Evolutionary conservation across 163 green algal genomes (phyloP).

Genomic region (Coccomyxa subellipsoidea): DNA sequence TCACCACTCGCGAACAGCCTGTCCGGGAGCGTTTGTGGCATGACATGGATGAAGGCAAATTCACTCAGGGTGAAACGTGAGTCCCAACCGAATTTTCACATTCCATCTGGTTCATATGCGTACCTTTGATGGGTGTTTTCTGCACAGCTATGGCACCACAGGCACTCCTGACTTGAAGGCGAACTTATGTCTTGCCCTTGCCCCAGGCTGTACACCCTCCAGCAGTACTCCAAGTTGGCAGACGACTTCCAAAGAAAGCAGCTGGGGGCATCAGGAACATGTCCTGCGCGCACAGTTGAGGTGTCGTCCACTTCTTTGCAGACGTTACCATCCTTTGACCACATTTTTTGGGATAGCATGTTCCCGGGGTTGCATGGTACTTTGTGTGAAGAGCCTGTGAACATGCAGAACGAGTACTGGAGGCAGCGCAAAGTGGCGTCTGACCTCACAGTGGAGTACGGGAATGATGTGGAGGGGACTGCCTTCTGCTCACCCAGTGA

Average conservation of each 20-base stretch:
- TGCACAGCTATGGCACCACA: no score
- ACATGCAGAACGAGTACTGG: conserved; percentile 22
- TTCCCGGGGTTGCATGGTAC: no score
- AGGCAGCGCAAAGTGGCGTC: background rate
- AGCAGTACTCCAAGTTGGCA: background rate
- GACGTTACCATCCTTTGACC: no score
- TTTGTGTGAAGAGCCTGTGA: background rate
- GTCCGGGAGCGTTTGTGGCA: conserved; percentile 11
- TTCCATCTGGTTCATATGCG: no score
- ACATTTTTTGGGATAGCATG: no score
- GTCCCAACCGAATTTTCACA: no score
- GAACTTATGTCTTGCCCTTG: background rate
- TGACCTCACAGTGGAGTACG: conserved; percentile 41
- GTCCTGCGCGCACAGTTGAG: background rate
- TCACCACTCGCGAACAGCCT: conserved; percentile 35
- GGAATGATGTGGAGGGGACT: conserved; percentile 49
- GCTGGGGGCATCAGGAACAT: background rate
- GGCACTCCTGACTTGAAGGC: no score
- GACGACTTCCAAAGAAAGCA: background rate
- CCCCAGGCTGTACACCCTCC: background rate
- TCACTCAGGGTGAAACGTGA: background rate
- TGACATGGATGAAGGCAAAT: background rate
- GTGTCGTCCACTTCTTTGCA: background rate
- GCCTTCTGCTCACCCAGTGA: conserved; percentile 32
- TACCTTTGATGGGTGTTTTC: no score